Evolutionary conservation across 2,329 filamentous ascomycete species (phyloP).

Genomic region (Pseudogymnoascus destructans): DNA sequence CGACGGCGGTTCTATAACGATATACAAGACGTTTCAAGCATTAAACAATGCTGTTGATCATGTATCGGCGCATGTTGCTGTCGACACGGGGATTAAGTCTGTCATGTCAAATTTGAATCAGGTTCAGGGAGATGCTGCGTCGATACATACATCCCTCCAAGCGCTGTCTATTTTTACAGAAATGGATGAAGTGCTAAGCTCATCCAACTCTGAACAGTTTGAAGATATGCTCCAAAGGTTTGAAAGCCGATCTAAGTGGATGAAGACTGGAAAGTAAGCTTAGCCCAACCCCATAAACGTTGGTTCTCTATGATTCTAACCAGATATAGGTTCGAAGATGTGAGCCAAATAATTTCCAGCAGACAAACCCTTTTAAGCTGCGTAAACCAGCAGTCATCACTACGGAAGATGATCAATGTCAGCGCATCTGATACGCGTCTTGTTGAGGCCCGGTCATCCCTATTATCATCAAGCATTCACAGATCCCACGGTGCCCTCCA

Average conservation of each 20-base stretch:
- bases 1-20: slow-evolving; percentile 49
- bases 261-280: slow-evolving; percentile 64
- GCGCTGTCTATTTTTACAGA: slow-evolving; percentile 65
- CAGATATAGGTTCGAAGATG: slow-evolving; percentile 53
- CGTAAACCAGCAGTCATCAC: slow-evolving; percentile 53
- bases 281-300: slow-evolving; percentile 11
- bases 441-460: slow-evolving; percentile 63
- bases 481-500: slow-evolving; percentile 71
- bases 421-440: slow-evolving; percentile 51
- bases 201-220: slow-evolving; percentile 45
- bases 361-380: slow-evolving; percentile 73
- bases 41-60: slow-evolving; percentile 54
- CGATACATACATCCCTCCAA: slow-evolving; percentile 42
- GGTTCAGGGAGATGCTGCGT: slow-evolving; percentile 36
- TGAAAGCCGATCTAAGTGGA: slow-evolving; percentile 57
- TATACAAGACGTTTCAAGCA: slow-evolving; percentile 72
- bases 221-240: slow-evolving; percentile 50
- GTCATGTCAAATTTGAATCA: slow-evolving; percentile 45
- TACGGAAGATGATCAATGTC: slow-evolving; percentile 49
- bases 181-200: slow-evolving; percentile 61
- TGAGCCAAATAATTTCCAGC: slow-evolving; percentile 68
- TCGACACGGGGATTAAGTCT: slow-evolving; percentile 50
- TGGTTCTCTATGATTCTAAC: slow-evolving; percentile 23
- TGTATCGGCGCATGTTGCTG: slow-evolving; percentile 37
- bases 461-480: slow-evolving; percentile 62